Evolutionary conservation across 192 early-diverging fungal species (phyloP), one percentile per base, ranked within the genome.

Genomic region (Gorgonomyces haynaldii): DNA sequence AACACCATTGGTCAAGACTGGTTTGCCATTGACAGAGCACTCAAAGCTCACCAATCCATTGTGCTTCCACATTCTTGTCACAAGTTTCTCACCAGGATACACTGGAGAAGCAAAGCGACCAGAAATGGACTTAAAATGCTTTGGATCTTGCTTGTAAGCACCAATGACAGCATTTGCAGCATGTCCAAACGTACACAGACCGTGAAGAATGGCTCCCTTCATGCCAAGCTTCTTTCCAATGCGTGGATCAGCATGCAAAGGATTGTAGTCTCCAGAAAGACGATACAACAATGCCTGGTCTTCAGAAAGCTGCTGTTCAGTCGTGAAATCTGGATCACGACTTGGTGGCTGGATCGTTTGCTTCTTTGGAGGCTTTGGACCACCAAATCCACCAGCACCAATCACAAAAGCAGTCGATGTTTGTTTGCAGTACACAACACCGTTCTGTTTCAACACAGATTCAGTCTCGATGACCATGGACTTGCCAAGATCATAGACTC

Each of bases 251-350:
- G 77, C 78, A 56, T 86, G 84, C 26, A 86, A 56, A 13, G 81
- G 81, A 54, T 86, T 86, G 60, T 79, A 86, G 50, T 86, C 84
- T 26, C 81, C 84, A 26, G 76, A 81, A 21, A 87, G 52, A 42
- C 84, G 73, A 54, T 84, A 87, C 10, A 87, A 51, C 31, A 84
- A 61, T 9, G 84, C 84, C 42, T 81, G 74, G 16, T 74, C 66
- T 2, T 51, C 44, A 19, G 38, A 43, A 19, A 79, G 80, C 31
- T 53, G 42, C 32, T 52, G 54, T 5, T 53, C 61, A 17, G 68
- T 64, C 19, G 71, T 47, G 29, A 52, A 61, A 66, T 87, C 81
- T n/a, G 82, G 78, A 2, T 50, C 61, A 39, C 78, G 74, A 10
- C 54, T 51, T 28, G 83, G 55, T 49, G 70, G 30, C 55, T 59